Evolutionary conservation across 176 grass and related monocot species (phyloP), one percentile per base, ranked within the genome.

Genomic region (Triticum dicoccoides): DNA sequence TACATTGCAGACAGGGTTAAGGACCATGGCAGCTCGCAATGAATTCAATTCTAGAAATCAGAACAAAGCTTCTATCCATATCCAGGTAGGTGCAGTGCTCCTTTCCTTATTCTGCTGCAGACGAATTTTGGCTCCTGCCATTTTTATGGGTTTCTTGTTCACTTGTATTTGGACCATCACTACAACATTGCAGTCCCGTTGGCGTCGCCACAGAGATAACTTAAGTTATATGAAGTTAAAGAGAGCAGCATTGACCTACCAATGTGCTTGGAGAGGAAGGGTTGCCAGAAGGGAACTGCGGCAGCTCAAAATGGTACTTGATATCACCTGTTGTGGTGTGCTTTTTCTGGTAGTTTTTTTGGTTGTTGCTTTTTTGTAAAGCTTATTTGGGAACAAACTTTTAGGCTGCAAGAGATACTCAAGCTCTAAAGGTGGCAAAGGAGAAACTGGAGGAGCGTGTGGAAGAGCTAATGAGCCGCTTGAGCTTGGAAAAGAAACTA

Each of bases 361-460:
- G 13, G 21, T 78, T 73, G 81, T 66, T 49, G 5, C 73, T 52
- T 23, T 76, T 65, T 37, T 58, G n/a, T 84, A 68, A 88, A 81
- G 24, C 47, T 61, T 86, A 25, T 75, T 69, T 82, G 56, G 17
- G 68, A 66, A 45, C 47, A 61, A 81, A 83, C 17, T 78, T 83
- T 71, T 92, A 95, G 93, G 93, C 91, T 82, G 90, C 93, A 81
- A 92, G 66, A 86, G 93, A 95, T 76, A 95, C 93, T 42, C 88
- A 92, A 73, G 93, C 93, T 77, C 88, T 95, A 23, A 92, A 95
- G 89, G 90, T 82, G 44, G 93, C 90, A 17, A 95, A 95, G 69
- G 91, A 95, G 86, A 95, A 95, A 85, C 84, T 95, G 27, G 93
- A 95, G 87, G 91, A 95, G 62, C 88, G 89, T 65, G 93, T 95